A percentile compares a stretch with the other conserved stretches of the same genome.
Conservation (phyloP, 805 yeast species). For the Peterozyma xylosa region DNA sequence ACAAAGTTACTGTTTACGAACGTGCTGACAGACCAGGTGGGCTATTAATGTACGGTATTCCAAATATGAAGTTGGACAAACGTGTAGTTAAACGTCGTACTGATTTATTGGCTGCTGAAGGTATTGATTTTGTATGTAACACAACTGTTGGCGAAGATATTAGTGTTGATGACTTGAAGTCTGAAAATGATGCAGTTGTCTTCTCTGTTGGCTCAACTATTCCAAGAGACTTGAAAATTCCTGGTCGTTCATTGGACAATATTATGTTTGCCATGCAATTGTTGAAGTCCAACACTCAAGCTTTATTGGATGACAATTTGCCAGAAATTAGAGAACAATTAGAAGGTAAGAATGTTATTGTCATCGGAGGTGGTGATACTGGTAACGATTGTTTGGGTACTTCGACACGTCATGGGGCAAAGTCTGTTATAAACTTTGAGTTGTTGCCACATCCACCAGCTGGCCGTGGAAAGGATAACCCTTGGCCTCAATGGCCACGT, state of each 20-base stretch:
- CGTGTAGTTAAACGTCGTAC: slow-evolving; percentile 88
- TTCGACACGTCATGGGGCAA: slow-evolving; percentile 94
- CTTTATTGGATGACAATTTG: slow-evolving; percentile 73
- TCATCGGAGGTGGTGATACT: slow-evolving; percentile 99
- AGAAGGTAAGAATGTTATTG: slow-evolving; percentile 85
- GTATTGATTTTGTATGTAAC: slow-evolving; percentile 69
- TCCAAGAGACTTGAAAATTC: slow-evolving; percentile 90
- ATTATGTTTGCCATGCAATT: slow-evolving; percentile 94
- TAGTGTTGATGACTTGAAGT: slow-evolving; percentile 59
- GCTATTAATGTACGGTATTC: slow-evolving; percentile 96
- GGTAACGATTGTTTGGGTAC: slow-evolving; percentile 99
- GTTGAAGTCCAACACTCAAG: slow-evolving; percentile 82
- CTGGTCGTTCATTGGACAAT: slow-evolving; percentile 86
- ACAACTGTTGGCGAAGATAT: slow-evolving; percentile 83
- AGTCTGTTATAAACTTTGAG: slow-evolving; percentile 90
- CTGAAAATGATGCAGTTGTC: slow-evolving; percentile 72
- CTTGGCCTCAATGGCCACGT: slow-evolving; percentile 99
- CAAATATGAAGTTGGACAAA: slow-evolving; percentile 97
- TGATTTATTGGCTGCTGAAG: slow-evolving; percentile 85
- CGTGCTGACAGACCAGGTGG: slow-evolving; percentile 97
- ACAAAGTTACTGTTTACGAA: slow-evolving; percentile 84
- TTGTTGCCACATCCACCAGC: slow-evolving; percentile 87
- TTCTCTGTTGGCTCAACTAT: slow-evolving; percentile 93
- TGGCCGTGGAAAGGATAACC: slow-evolving; percentile 85
- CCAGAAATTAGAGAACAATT: slow-evolving; percentile 66